Evolutionary conservation across 305 asterid genomes (phyloP).

Genomic region (Fraxinus velutina): DNA sequence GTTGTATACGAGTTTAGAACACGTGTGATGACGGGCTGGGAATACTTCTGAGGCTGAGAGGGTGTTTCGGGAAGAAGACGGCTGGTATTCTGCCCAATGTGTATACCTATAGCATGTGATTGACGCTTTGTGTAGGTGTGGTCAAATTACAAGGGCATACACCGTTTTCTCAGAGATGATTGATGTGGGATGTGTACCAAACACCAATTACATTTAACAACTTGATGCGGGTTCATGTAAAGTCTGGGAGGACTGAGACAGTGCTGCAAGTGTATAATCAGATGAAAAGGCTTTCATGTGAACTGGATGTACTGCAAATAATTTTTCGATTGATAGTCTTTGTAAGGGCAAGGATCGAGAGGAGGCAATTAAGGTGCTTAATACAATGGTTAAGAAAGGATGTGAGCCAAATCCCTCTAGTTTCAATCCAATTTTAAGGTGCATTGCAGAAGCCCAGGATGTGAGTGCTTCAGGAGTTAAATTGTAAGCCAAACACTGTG

Average conservation of each 20-base stretch:
- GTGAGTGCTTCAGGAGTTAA: conserved; percentile 72
- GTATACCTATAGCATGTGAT: conserved; percentile 72
- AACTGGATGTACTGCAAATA: conserved; percentile 73
- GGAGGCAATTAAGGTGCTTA: neutral
- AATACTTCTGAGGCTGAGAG: conserved; percentile 69
- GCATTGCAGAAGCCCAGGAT: conserved; percentile 68
- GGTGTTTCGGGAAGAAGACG: conserved; percentile 64
- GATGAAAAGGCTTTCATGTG: conserved; percentile 68
- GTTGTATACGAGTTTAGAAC: conserved; percentile 66
- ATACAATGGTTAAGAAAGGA: conserved; percentile 53
- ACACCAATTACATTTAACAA: conserved; percentile 74
- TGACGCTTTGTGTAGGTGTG: conserved; percentile 79
- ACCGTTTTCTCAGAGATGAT: conserved; percentile 87
- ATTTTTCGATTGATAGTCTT: conserved; percentile 63
- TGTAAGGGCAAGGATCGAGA: conserved; percentile 13
- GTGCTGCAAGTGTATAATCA: conserved; percentile 77
- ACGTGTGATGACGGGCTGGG: conserved; percentile 79
- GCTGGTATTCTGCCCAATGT: conserved; percentile 68
- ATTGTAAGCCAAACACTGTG: conserved; percentile 58
- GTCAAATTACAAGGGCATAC: conserved; percentile 79
- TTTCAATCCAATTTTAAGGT: conserved; percentile 72
- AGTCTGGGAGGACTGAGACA: conserved; percentile 81
- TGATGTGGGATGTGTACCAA: conserved; percentile 65
- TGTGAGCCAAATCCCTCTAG: conserved; percentile 62
- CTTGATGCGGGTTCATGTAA: conserved; percentile 83